phyloP scores from a whole-genome alignment of 805 yeast species.

The Lachancea dasiensis region DNA sequence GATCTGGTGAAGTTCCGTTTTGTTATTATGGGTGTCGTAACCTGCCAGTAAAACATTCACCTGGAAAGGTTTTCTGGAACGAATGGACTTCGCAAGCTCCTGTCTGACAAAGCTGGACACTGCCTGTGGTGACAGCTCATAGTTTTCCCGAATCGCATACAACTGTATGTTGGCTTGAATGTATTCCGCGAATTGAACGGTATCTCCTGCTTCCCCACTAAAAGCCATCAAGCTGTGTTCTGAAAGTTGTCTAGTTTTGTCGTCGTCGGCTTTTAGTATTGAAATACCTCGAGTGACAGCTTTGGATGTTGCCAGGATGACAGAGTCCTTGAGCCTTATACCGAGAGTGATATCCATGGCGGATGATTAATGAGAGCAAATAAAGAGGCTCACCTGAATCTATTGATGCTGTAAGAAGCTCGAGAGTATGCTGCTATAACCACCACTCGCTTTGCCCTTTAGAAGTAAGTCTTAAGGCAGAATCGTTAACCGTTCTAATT shows the following conservation, averaged over 20 bases:
- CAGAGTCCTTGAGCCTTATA: constrained; percentile 71
- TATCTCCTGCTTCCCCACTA: constrained; percentile 96
- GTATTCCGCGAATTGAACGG: constrained; percentile 91
- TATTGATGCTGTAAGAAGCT: too few species aligned
- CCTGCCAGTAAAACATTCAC: constrained; percentile 90
- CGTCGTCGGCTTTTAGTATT: constrained; percentile 69
- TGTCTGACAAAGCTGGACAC: constrained; percentile 84
- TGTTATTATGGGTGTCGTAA: constrained; percentile 50
- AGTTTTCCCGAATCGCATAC: constrained; percentile 76
- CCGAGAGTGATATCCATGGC: constrained; percentile 89
- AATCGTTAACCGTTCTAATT: too few species aligned
- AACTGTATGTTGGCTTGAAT: constrained; percentile 89
- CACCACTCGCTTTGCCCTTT: too few species aligned
- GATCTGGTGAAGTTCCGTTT: constrained; percentile 76
- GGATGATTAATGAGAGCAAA: background rate
- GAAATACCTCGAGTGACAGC: constrained; percentile 91
- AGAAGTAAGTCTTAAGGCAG: too few species aligned
- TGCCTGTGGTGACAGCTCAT: constrained; percentile 77
- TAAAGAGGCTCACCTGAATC: background rate
- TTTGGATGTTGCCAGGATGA: constrained; percentile 87
- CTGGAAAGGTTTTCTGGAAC: constrained; percentile 95
- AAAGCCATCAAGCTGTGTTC: constrained; percentile 77
- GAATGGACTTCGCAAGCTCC: constrained; percentile 77
- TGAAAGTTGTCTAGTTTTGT: constrained; percentile 70
- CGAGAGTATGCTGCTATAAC: too few species aligned